Percentiles rank a stretch among this genome's conserved stretches.
phyloP scores from a whole-genome alignment of 2,329 filamentous ascomycete genomes.

The Coniosporium tulheliwenetii region DNA sequence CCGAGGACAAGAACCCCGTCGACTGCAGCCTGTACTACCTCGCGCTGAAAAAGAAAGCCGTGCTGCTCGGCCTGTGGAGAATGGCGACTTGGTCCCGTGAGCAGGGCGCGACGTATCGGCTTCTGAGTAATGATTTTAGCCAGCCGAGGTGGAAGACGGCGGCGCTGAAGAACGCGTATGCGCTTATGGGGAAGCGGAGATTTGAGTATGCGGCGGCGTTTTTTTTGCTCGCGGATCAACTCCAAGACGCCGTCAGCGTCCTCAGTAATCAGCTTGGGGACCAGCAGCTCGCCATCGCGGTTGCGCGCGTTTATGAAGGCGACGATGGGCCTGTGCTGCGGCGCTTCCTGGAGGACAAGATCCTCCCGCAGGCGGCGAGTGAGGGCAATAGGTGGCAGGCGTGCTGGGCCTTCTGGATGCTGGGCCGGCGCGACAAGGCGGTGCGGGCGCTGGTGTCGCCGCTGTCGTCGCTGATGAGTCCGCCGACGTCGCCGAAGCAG shows the following conservation, averaged over 20 bases:
- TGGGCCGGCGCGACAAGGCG: conserved; percentile 66
- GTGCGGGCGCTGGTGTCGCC: conserved; percentile 59
- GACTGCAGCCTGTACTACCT: conserved; percentile 88
- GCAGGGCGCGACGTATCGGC: conserved; percentile 60
- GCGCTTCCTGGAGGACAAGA: conserved; percentile 61
- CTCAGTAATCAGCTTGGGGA: conserved; percentile 80
- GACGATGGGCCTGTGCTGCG: conserved; percentile 61
- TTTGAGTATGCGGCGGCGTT: conserved; percentile 95
- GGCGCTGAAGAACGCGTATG: conserved; percentile 92
- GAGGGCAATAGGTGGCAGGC: conserved; percentile 88
- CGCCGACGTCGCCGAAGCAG: background rate
- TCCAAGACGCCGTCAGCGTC: conserved; percentile 74
- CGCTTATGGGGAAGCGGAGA: conserved; percentile 74
- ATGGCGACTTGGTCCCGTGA: conserved; percentile 86
- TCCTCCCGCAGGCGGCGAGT: conserved; percentile 60
- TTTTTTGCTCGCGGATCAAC: conserved; percentile 75
- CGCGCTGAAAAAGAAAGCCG: conserved; percentile 76
- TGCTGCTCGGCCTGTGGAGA: conserved; percentile 83
- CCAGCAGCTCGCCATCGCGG: conserved; percentile 74
- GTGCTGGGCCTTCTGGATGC: conserved; percentile 91
- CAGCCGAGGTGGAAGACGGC: conserved; percentile 77
- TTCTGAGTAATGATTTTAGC: conserved; percentile 82
- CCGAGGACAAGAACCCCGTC: conserved; percentile 74
- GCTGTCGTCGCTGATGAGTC: background rate
- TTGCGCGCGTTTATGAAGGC: conserved; percentile 77